Evolutionary conservation across 1,284 basidiomycete species (phyloP), one percentile per base, ranked within the genome.

Genomic region (Takashimella koratensis): DNA sequence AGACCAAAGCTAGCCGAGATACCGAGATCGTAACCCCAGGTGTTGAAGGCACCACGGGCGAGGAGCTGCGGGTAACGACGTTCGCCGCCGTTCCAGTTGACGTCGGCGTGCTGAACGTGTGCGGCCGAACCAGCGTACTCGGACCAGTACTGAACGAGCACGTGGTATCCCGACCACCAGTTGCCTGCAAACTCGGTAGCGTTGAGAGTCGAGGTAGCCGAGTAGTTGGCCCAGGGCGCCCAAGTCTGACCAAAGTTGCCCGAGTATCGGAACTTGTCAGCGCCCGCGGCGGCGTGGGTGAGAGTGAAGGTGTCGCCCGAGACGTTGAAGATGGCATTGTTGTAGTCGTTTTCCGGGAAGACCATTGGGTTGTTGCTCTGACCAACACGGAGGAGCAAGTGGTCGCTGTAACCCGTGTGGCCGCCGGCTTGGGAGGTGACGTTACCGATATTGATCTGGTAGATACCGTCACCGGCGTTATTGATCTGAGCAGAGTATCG

Each of bases 101-200:
- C 73, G 67, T 95, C 91, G 23, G 87, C 86, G 66, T 94, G 90
- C 10, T 90, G 78, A 24, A 87, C 83, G 43, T 83, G 80, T 26
- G 82, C 79, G 4, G 86, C 76, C 2, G 86, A 86, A 51, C 83
- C 71, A 0, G 83, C 82, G 4, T 82, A 74, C 47, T 81, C 74
- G 57, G 85, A 87, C 85, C 87, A 93, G 74, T 95, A 94, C 79
- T 94, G 90, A 20, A 93, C 82, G 75, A 89, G 85, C 66, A 94
- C 80, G 69, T 95, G 91, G 53, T 88, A 74, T 5, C 91, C 91
- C 1, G 78, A 63, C 91, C 91, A 95, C 77, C 86, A 92, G 52
- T 82, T 81, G 13, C 79, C 78, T 12, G 78, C 64, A 71, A 91
- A 87, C 13, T 82, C 56, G 11, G 74, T 76, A 11, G 82, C 71